Evolutionary conservation across 306 rosid genomes (phyloP), one percentile per base, ranked within the genome.

Genomic region (Rosa lucieae): DNA sequence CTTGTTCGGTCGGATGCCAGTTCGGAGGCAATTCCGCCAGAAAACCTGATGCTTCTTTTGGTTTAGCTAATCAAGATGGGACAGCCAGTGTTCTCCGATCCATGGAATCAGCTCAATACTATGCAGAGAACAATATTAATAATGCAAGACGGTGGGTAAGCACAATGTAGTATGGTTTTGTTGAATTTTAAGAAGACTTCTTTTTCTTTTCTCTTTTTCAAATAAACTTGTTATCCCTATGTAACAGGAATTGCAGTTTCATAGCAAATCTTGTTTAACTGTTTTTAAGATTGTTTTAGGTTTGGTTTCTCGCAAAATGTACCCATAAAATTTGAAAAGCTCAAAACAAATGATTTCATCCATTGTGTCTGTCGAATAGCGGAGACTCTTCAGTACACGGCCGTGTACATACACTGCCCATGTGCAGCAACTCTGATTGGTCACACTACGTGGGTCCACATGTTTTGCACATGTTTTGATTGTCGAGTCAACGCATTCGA

Each of bases 141-240:
- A 62, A 68, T 84, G 99, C 99, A 85, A 91, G 94, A 93, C 94
- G 99, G 99, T 95, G 97, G 99, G 99, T 91, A 95, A 95, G 99
- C 96, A 93, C 90, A 81, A 77, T 82, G 62, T 72, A 53, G 79
- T 85, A 61, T 78, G 62, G 86, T 86, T 78, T 82, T 70, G 61
- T 78, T 87, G 84, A 42, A 47, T 76, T 83, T 10, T 52, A 65
- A 74, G 81, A 72, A 62, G 82, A 80, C 44, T 29, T 21, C 20
- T 5, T 68, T 23, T 40, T 40, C 10, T 46, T 29, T 29, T 29
- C 29, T 1, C 1, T 18, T 40, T 39, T 47, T 21, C 42, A 11
- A 1, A 8, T 11, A 15, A 26, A 46, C 6, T 40, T 52, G 58
- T 77, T 78, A 73, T 80, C 72, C 62, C 49, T 29, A 10, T 77